Conservation (phyloP, 2,329 filamentous ascomycete species). For the Penicillium verrucosum region DNA sequence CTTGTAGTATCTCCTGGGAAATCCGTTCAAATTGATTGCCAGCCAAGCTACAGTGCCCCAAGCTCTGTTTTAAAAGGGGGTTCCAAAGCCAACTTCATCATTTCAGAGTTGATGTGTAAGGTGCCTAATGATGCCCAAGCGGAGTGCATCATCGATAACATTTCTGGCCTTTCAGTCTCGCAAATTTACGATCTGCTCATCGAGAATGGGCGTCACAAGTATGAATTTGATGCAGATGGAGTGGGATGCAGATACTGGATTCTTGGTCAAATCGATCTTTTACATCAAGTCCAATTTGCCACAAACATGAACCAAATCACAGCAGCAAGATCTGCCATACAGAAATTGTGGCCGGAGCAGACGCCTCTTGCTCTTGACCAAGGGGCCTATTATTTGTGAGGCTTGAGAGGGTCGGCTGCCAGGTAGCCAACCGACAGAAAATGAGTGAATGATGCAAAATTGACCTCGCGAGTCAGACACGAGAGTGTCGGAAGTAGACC, state of each 20-base stretch:
- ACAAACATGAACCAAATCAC: slow-evolving; percentile 8
- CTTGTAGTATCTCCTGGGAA: no score
- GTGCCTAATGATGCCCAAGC: slow-evolving; percentile 1
- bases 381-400: neutral
- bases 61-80: no score
- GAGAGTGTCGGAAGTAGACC: no score
- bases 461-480: no score
- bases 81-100: no score
- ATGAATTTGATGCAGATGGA: slow-evolving; percentile 23
- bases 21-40: no score
- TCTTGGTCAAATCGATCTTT: slow-evolving; percentile 15
- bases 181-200: slow-evolving; percentile 11
- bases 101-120: no score
- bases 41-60: no score
- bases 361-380: slow-evolving; percentile 13
- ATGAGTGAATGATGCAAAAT: no score
- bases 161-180: slow-evolving; percentile 1
- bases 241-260: slow-evolving; percentile 22
- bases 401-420: no score
- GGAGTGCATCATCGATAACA: slow-evolving; percentile 9
- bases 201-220: slow-evolving; percentile 18
- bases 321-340: slow-evolving; percentile 11
- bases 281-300: slow-evolving; percentile 6
- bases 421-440: no score
- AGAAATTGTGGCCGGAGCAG: slow-evolving; percentile 20